Conservation (phyloP, 208 protist genomes). For the Trichomonas gallinae region DNA sequence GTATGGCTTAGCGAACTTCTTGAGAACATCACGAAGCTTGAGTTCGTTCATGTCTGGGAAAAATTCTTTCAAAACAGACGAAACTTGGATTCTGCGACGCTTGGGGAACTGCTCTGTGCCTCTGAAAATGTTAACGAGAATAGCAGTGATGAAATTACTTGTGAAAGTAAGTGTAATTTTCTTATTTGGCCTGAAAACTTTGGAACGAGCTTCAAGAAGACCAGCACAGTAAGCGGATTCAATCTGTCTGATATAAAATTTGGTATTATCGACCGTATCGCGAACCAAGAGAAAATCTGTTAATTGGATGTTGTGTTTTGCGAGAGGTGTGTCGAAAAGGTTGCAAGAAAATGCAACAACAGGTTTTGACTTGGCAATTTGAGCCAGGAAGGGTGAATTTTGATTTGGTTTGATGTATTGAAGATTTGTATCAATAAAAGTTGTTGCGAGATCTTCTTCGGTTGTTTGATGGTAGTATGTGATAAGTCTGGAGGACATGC, state of each 20-base stretch:
- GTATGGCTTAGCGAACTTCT: neutral
- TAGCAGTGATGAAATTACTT: neutral
- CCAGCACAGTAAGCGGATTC: neutral
- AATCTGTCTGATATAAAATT: neutral
- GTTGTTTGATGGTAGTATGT: neutral
- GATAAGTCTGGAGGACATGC: neutral
- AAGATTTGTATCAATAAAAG: neutral
- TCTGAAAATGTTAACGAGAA: neutral
- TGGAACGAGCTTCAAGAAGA: neutral
- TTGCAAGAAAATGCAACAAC: neutral
- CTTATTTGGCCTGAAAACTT: neutral
- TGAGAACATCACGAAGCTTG: neutral
- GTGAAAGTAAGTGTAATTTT: neutral
- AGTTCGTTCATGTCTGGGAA: neutral
- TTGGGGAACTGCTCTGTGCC: neutral
- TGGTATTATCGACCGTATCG: no score
- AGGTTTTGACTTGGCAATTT: neutral
- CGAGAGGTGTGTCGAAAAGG: neutral
- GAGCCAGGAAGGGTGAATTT: neutral
- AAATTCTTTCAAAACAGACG: neutral
- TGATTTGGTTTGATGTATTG: neutral
- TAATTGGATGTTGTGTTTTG: neutral
- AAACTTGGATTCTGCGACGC: neutral
- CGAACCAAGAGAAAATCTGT: neutral
- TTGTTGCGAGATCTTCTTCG: neutral